Evolutionary conservation across 2,329 filamentous ascomycete genomes (phyloP).

Genomic region (Colletotrichum godetiae): DNA sequence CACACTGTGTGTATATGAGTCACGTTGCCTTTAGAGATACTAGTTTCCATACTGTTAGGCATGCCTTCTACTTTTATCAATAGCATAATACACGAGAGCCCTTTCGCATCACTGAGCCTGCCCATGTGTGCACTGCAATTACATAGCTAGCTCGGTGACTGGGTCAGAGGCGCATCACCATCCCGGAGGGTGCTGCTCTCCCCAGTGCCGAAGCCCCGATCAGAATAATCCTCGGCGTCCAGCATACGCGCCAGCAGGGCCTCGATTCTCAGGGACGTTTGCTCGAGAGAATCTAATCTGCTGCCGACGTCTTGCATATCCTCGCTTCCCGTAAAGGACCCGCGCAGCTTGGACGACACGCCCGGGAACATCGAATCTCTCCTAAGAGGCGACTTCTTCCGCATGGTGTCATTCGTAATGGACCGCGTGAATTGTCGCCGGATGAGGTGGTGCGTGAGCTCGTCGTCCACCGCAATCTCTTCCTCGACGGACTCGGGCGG

Average conservation of each 20-base stretch:
- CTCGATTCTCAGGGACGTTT: constrained; percentile 60
- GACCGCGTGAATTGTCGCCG: constrained; percentile 65
- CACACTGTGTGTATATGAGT: not conserved
- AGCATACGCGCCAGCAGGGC: constrained; percentile 54
- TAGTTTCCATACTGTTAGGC: not conserved
- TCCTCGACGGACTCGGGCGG: constrained; percentile 71
- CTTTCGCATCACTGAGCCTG: not conserved
- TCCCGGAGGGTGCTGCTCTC: constrained; percentile 42
- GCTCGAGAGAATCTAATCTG: constrained; percentile 62
- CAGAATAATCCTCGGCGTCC: constrained; percentile 40
- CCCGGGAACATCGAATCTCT: constrained; percentile 69
- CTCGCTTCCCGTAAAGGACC: constrained; percentile 59
- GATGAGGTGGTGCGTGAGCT: constrained; percentile 68
- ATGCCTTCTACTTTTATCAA: not conserved
- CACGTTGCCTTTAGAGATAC: not conserved
- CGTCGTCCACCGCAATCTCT: constrained; percentile 69
- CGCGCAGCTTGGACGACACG: constrained; percentile 61
- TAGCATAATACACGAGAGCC: not conserved
- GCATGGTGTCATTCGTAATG: constrained; percentile 50
- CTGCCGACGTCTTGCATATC: constrained; percentile 56
- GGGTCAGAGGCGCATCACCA: constrained; percentile 41
- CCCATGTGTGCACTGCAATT: too few relatives aligned
- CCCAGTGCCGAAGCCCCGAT: constrained; percentile 42
- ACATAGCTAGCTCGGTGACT: constrained; percentile 44
- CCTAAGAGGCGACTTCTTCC: constrained; percentile 51